Percentiles rank a stretch among this genome's conserved stretches.
phyloP scores from a whole-genome alignment of 306 rosid species.

The Vigna reflexopilosa region DNA sequence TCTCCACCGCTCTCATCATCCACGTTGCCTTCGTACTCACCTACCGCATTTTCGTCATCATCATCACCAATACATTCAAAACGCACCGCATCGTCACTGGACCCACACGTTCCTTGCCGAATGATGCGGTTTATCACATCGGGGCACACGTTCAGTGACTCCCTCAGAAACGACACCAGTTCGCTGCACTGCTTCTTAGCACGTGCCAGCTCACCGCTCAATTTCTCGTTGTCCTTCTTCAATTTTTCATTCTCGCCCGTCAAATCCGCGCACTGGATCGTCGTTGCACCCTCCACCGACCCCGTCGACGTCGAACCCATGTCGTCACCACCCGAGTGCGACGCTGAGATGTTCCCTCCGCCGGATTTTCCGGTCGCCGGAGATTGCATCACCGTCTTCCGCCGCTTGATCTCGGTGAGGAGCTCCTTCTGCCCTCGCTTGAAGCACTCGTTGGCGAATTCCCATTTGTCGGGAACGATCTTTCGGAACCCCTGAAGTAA shows the following conservation, averaged over 20 bases:
- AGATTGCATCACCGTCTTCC: conserved; percentile 47
- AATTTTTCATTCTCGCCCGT: conserved; percentile 71
- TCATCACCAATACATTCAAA: background rate
- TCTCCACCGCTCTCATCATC: conserved; percentile 14
- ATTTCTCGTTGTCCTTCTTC: conserved; percentile 69
- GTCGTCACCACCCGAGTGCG: conserved; percentile 74
- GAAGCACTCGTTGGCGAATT: conserved; percentile 84
- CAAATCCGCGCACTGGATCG: conserved; percentile 50
- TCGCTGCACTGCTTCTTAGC: conserved; percentile 74
- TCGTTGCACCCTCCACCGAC: conserved; percentile 59
- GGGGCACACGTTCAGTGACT: conserved; percentile 61
- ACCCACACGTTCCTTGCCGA: conserved; percentile 59
- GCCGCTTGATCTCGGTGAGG: conserved; percentile 69
- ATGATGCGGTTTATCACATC: conserved; percentile 65
- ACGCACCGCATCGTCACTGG: conserved; percentile 51
- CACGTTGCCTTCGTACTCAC: background rate
- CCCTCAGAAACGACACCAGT: conserved; percentile 58
- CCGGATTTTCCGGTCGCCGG: conserved; percentile 41
- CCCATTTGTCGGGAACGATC: conserved; percentile 92
- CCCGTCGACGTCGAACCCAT: conserved; percentile 80
- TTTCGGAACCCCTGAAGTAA: conserved; percentile 78
- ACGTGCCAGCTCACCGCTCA: conserved; percentile 65
- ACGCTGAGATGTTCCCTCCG: conserved; percentile 42
- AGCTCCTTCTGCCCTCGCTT: conserved; percentile 69
- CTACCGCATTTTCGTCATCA: conserved; percentile 43